Evolutionary conservation across 768 basidiomycete species (phyloP).

Genomic region (Boletus pseudo-olivaceus): DNA sequence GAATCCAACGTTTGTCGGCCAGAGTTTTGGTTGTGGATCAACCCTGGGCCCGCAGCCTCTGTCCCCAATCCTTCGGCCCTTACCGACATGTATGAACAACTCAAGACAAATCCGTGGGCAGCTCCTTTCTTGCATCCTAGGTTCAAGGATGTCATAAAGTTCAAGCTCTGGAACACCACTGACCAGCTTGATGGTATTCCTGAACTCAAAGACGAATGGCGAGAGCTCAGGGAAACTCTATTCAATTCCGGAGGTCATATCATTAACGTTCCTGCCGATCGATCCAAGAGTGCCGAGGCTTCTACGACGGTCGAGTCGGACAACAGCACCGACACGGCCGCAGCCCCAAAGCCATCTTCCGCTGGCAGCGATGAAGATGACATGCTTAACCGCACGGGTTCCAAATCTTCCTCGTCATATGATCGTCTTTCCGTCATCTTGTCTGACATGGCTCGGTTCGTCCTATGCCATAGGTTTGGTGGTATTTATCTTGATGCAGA

Average conservation of each 20-base stretch:
- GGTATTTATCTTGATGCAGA: conserved; percentile 98
- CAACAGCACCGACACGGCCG: conserved; percentile 22
- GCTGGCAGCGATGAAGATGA: conserved; percentile 41
- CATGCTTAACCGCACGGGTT: conserved; percentile 80
- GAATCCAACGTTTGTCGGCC: conserved; percentile 65
- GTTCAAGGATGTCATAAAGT: conserved; percentile 89
- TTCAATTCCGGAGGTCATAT: conserved; percentile 88
- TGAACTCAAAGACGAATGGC: conserved; percentile 90
- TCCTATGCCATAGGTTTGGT: conserved; percentile 94
- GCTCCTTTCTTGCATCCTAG: conserved; percentile 91
- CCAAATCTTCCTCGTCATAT: conserved; percentile 82
- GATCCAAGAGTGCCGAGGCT: conserved; percentile 30
- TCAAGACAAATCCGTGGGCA: conserved; percentile 89
- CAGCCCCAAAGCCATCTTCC: conserved; percentile 19
- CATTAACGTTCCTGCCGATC: conserved; percentile 56
- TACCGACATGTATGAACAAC: conserved; percentile 76
- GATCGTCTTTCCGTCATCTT: conserved; percentile 90
- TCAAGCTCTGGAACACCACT: conserved; percentile 98
- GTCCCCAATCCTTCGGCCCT: conserved; percentile 81
- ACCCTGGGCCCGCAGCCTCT: conserved; percentile 92
- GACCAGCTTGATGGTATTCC: conserved; percentile 91
- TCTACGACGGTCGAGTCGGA: conserved; percentile 15
- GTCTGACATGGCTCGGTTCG: conserved; percentile 96
- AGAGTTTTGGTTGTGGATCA: conserved; percentile 98
- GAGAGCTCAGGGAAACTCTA: conserved; percentile 62